Conservation (phyloP, 805 yeast genomes). For the Helenozyma rhizophorensis region DNA sequence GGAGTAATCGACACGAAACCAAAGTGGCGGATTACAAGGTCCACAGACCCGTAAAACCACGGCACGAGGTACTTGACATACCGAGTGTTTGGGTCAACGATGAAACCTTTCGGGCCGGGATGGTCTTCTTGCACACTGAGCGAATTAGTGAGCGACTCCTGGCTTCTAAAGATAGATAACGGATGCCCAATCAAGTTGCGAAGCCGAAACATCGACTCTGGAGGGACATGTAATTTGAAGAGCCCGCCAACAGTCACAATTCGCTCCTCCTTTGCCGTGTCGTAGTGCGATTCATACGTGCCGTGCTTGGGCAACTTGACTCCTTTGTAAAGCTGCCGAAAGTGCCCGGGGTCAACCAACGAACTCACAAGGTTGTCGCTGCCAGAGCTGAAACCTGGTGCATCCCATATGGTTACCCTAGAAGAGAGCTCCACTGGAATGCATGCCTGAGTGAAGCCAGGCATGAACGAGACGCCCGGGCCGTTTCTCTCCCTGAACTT, state of each 20-base stretch:
- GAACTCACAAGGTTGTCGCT: slow-evolving; percentile 23
- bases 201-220: slow-evolving; percentile 43
- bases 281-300: slow-evolving; percentile 25
- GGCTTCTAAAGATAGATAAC: slow-evolving; percentile 27
- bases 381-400: slow-evolving; percentile 41
- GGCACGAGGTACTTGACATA: slow-evolving; percentile 47
- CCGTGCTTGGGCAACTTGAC: slow-evolving; percentile 26
- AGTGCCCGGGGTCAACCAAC: slow-evolving; percentile 17
- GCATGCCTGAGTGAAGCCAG: slow-evolving; percentile 65
- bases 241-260: slow-evolving; percentile 58
- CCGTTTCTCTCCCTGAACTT: slow-evolving; percentile 29
- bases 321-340: slow-evolving; percentile 29
- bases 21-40: slow-evolving; percentile 58
- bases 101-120: slow-evolving; percentile 19
- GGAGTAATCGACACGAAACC: slow-evolving; percentile 62
- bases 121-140: too few species aligned
- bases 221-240: slow-evolving; percentile 54
- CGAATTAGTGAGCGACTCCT: too few species aligned
- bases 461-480: slow-evolving; percentile 50
- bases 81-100: slow-evolving; percentile 1
- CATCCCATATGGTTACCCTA: slow-evolving; percentile 37
- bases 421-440: slow-evolving; percentile 27
- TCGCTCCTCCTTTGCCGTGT: slow-evolving; percentile 40
- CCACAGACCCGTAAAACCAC: slow-evolving; percentile 66
- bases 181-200: slow-evolving; percentile 42